phyloP scores from a whole-genome alignment of 2,329 filamentous ascomycete species.

The Fusarium sp. region DNA sequence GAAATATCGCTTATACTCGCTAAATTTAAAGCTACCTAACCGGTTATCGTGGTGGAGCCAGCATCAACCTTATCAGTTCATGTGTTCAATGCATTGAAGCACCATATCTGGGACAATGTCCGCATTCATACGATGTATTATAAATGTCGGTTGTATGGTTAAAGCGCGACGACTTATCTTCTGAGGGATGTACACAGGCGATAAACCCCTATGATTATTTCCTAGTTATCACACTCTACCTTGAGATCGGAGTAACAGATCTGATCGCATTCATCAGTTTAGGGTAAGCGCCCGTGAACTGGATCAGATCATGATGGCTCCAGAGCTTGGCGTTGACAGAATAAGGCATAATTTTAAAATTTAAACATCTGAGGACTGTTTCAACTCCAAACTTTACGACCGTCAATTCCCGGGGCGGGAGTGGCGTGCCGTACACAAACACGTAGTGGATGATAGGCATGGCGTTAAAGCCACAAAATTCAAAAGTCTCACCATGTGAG shows the following conservation, averaged over 20 bases:
- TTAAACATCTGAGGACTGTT: constrained; percentile 18
- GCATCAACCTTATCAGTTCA: constrained; percentile 7
- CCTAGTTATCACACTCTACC: too few species aligned
- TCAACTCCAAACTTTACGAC: constrained; percentile 20
- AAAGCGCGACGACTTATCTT: too few species aligned
- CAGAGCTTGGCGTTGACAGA: not conserved
- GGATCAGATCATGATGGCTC: constrained; percentile 3
- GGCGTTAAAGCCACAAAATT: constrained; percentile 28
- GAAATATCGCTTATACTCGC: constrained; percentile 31
- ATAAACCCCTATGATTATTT: not conserved
- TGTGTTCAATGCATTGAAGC: not conserved
- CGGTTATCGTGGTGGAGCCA: not conserved
- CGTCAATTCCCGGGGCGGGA: constrained; percentile 22
- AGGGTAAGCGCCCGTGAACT: constrained; percentile 7
- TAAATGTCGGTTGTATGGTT: too few species aligned
- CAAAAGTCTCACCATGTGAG: not conserved
- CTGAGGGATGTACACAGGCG: not conserved
- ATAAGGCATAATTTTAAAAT: not conserved
- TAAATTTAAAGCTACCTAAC: not conserved
- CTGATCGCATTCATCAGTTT: not conserved
- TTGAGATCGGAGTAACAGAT: not conserved
- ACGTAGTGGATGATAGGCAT: constrained; percentile 13
- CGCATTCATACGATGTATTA: not conserved
- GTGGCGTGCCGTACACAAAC: constrained; percentile 21
- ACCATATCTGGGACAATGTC: not conserved